Evolutionary conservation across 805 yeast species (phyloP), one percentile per base, ranked within the genome.

Genomic region (Saccharomycopsis synnaedendra): DNA sequence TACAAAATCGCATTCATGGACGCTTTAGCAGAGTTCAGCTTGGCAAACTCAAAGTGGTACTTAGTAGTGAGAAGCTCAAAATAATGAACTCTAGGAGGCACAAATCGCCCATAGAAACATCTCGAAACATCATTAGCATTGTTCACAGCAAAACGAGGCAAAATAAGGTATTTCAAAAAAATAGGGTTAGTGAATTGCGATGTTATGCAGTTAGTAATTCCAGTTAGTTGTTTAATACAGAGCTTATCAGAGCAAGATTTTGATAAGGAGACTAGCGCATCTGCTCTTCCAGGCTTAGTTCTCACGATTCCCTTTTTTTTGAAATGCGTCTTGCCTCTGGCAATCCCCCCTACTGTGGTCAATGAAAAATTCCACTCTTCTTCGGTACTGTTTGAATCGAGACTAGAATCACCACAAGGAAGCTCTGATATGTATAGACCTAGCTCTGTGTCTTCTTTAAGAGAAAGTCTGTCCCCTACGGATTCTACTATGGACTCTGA

Each of bases 181-280:
- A 66, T 57, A 0, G 67, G 61, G 4, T 55, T 57, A 2, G 70
- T 53, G 39, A 69, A 44, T 1, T 46, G 50, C 37, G 69, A 65
- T 2, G 74, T 71, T 5, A 73, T 44, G 3, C 75, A 58, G 55
- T 73, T 80, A 39, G 75, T 59, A 3, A 82, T 43, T 0, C 87
- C 82, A 0, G 68, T 66, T 35, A 66, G 63, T 59, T 86, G 96
- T 50, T 72, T 71, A 43, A 81, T 45, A 40, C 85, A 71, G 30
- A 90, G 61, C 57, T 90, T 90, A 60, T 90, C 97, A 1, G 94
- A 78, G 60, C 97, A 90, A 1, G 96, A 85, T 60, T 88, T 90
- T 32, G 94, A 84, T 43, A 74, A 62, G 0, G 95, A 75, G 3
- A 78, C 53, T 1, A 74, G 72, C 3, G 96, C 82, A 59, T 93